Percentiles rank a stretch among this genome's conserved stretches.
These are phyloP conservation scores for Lagenidium sp. DNA, from an alignment of 352 stramenopile species.

Conservation along the genomic window DNA sequence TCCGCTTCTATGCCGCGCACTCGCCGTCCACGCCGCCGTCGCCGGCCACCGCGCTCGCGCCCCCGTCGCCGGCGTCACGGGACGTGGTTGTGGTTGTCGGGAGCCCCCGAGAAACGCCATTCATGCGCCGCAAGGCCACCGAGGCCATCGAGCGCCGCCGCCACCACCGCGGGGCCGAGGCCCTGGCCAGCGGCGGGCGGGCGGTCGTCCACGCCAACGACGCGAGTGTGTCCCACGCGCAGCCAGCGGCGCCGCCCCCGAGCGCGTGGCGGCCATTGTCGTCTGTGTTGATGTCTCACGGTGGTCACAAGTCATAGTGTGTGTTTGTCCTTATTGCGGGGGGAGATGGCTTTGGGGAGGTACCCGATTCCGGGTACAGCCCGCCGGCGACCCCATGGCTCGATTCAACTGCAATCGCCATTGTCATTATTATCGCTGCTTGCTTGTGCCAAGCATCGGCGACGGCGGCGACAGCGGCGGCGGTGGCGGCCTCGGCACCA, in stretches of 20 bases:
- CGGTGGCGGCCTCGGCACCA: constrained; percentile 9
- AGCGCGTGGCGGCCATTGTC: too few relatives aligned
- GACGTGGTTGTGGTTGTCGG: constrained; percentile 33
- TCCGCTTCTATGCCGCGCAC: constrained; percentile 36
- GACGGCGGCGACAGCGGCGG: neutral
- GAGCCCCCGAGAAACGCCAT: constrained; percentile 61
- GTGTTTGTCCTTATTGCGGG: neutral
- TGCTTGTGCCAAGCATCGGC: neutral
- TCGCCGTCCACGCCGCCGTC: neutral
- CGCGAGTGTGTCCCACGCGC: too few relatives aligned
- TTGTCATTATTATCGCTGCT: too few relatives aligned
- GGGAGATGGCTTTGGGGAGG: neutral
- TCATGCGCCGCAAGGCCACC: constrained; percentile 54
- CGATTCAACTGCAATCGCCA: too few relatives aligned
- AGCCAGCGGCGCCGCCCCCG: neutral
- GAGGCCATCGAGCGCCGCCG: constrained; percentile 28
- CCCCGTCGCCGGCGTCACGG: constrained; percentile 1
- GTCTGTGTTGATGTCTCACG: too few relatives aligned
- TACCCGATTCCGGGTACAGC: too few relatives aligned
- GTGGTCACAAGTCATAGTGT: too few relatives aligned
- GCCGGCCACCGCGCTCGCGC: neutral
- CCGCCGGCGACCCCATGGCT: too few relatives aligned
- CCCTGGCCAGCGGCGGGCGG: too few relatives aligned
- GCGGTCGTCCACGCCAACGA: neutral
- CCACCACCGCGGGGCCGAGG: neutral